phyloP scores from a whole-genome alignment of 2,329 filamentous ascomycete genomes.

The Metarhizium anisopliae region DNA sequence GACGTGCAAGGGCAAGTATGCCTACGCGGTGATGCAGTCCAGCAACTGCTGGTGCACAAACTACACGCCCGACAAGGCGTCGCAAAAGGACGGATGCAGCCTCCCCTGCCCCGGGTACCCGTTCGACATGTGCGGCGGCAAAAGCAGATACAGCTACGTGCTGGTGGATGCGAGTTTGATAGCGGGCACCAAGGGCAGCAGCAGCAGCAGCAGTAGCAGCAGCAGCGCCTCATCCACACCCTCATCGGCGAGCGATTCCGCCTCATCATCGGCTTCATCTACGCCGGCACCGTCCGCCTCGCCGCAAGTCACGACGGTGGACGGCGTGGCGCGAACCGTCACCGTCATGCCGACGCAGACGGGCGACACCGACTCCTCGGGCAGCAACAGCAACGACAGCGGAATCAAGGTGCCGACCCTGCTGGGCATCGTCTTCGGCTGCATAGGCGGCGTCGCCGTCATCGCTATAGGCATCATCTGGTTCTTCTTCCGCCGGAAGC shows the following conservation, averaged over 20 bases:
- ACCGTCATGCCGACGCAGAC: neutral
- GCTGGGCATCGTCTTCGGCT: constrained; percentile 2
- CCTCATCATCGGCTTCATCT: neutral
- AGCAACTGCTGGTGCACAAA: constrained; percentile 6
- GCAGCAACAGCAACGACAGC: neutral
- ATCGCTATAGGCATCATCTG: neutral
- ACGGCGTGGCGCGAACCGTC: neutral
- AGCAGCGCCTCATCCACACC: neutral
- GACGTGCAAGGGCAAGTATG: constrained; percentile 2
- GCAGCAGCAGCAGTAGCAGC: no score
- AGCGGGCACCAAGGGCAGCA: neutral
- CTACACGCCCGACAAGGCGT: neutral
- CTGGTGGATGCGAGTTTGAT: constrained; percentile 1
- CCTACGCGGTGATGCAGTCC: constrained; percentile 2
- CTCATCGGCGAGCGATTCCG: neutral
- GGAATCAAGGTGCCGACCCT: neutral
- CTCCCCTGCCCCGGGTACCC: constrained; percentile 5
- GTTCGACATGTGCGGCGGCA: constrained; percentile 2
- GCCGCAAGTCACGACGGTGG: neutral
- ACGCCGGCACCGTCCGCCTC: neutral
- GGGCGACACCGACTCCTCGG: neutral
- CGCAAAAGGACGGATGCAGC: constrained; percentile 1
- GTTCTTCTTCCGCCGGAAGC: neutral
- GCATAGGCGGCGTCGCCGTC: neutral
- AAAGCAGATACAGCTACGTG: constrained; percentile 3